Percentiles rank a stretch among this genome's conserved stretches.
Evolutionary conservation across 1,139 yeast species (phyloP).

Genomic region (Suhomyces wounanorum): DNA sequence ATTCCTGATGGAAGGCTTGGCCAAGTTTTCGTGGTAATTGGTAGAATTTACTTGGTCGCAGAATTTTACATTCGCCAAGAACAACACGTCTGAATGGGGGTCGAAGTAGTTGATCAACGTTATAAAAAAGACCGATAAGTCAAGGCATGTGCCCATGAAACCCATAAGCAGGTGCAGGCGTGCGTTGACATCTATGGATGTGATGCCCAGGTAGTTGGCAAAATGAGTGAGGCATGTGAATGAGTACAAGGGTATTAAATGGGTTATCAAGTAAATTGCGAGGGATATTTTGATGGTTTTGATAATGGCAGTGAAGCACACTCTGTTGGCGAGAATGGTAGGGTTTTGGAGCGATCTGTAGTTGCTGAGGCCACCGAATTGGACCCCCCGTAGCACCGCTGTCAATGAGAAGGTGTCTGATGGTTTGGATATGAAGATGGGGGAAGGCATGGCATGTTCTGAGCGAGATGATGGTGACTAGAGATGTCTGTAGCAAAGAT

Average conservation of each 20-base stretch:
- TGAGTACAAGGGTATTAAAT: background rate
- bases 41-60: slow-evolving; percentile 38
- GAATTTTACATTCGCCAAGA: slow-evolving; percentile 41
- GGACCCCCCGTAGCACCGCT: slow-evolving; percentile 55
- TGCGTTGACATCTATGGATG: background rate
- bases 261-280: slow-evolving; percentile 7
- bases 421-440: slow-evolving; percentile 50
- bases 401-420: slow-evolving; percentile 46
- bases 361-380: slow-evolving; percentile 51
- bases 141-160: slow-evolving; percentile 30
- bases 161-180: background rate
- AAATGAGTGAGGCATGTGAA: background rate
- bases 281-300: slow-evolving; percentile 27
- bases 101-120: slow-evolving; percentile 40
- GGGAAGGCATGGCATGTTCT: slow-evolving; percentile 44
- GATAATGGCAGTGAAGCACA: slow-evolving; percentile 1
- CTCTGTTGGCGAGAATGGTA: background rate
- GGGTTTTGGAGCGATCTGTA: slow-evolving; percentile 48
- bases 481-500: no score
- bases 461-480: no score
- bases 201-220: slow-evolving; percentile 2
- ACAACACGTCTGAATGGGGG: slow-evolving; percentile 41
- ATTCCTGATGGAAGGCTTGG: slow-evolving; percentile 14
- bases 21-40: slow-evolving; percentile 20
- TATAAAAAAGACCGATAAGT: slow-evolving; percentile 45